Evolutionary conservation across 768 basidiomycete species (phyloP).

Genomic region (Naganishia randhawae): DNA sequence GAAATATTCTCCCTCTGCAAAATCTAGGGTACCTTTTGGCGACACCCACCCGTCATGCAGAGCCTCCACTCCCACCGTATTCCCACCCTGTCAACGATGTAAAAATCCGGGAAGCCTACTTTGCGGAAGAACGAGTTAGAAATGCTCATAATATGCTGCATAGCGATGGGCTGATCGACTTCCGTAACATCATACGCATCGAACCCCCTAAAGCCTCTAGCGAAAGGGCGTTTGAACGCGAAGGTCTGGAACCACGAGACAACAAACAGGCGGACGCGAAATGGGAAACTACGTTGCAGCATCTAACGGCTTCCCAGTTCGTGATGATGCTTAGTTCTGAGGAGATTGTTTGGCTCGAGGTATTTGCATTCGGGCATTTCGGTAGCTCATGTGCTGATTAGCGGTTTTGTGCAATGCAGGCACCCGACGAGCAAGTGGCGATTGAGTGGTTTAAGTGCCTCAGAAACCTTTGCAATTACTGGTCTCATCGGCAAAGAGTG

Average conservation of each 20-base stretch:
- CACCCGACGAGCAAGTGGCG: constrained; percentile 61
- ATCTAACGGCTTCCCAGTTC: constrained; percentile 67
- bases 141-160: constrained; percentile 46
- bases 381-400: neutral
- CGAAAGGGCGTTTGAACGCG: constrained; percentile 10
- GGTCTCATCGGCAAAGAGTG: constrained; percentile 69
- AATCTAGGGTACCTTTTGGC: constrained; percentile 42
- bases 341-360: constrained; percentile 72
- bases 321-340: constrained; percentile 71
- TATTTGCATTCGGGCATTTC: constrained; percentile 47
- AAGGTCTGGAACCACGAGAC: neutral
- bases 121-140: constrained; percentile 40
- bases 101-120: constrained; percentile 38
- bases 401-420: neutral
- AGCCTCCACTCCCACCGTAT: constrained; percentile 37
- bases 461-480: constrained; percentile 67
- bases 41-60: constrained; percentile 32
- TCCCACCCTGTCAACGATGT: constrained; percentile 35
- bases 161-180: constrained; percentile 61
- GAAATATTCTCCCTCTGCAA: neutral
- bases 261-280: neutral
- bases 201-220: constrained; percentile 21
- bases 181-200: constrained; percentile 68
- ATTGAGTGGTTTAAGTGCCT: constrained; percentile 82
- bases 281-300: constrained; percentile 29